Percentiles rank a stretch among this genome's conserved stretches.
These are phyloP conservation scores for Lecanicillium sp. DNA, from an alignment of 2,329 filamentous ascomycete species.

Conservation along the genomic window DNA sequence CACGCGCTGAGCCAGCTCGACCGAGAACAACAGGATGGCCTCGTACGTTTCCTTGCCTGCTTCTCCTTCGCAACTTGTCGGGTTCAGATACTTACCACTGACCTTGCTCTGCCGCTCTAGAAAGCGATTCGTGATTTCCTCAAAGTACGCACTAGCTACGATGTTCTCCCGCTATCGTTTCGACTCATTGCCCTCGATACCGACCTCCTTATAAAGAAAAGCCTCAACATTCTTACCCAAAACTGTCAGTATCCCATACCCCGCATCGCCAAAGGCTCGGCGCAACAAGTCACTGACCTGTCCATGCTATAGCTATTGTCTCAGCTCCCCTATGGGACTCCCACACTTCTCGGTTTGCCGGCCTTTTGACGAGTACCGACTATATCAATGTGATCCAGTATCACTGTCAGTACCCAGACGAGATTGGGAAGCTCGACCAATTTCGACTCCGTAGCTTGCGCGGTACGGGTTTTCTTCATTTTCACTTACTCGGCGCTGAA, in stretches of 20 bases:
- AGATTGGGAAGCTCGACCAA: slow-evolving; percentile 82
- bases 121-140: slow-evolving; percentile 91
- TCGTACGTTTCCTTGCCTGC: slow-evolving; percentile 50
- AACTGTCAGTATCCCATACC: slow-evolving; percentile 59
- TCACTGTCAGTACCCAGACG: slow-evolving; percentile 94
- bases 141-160: slow-evolving; percentile 92
- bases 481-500: not conserved
- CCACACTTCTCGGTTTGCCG: slow-evolving; percentile 83
- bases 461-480: slow-evolving; percentile 46
- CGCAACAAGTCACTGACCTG: too few relatives aligned
- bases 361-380: slow-evolving; percentile 88
- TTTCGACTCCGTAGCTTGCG: slow-evolving; percentile 87
- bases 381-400: slow-evolving; percentile 99
- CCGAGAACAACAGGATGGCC: slow-evolving; percentile 67
- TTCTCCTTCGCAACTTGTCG: not conserved
- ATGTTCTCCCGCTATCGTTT: slow-evolving; percentile 93
- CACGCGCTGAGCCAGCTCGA: slow-evolving; percentile 53
- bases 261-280: not conserved
- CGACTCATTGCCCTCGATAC: slow-evolving; percentile 94
- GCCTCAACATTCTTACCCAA: slow-evolving; percentile 86
- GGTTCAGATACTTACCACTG: too few relatives aligned
- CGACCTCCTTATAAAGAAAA: slow-evolving; percentile 92
- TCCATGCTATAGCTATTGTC: slow-evolving; percentile 81
- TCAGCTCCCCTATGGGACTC: slow-evolving; percentile 97
- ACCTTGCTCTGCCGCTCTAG: slow-evolving; percentile 37